A percentile compares a stretch with the other conserved stretches of the same genome.
Conservation (phyloP, 495 filamentous ascomycete species). For the Trypethelium eluteriae region DNA sequence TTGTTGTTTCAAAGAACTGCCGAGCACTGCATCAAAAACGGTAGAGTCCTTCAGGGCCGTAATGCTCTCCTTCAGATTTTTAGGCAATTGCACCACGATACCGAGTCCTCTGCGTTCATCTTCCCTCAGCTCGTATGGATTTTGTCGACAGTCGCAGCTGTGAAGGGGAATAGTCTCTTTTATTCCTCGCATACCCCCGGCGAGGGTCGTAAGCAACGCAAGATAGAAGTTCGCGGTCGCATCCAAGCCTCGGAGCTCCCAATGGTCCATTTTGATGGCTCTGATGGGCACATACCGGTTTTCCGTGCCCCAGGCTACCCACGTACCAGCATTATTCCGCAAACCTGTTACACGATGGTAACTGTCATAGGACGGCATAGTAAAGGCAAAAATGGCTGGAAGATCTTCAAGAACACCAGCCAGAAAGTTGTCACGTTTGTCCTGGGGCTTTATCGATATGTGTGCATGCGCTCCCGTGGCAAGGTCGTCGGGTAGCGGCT, state of each 20-base stretch:
- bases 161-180: conserved; percentile 11
- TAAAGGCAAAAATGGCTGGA: conserved; percentile 54
- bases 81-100: conserved; percentile 37
- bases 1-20: conserved; percentile 25
- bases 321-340: conserved; percentile 66
- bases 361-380: conserved; percentile 49
- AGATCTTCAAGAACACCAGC: conserved; percentile 56
- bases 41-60: conserved; percentile 25
- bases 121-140: conserved; percentile 38
- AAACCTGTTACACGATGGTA: conserved; percentile 60
- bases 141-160: conserved; percentile 14
- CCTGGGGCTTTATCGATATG: conserved; percentile 46
- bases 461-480: conserved; percentile 65
- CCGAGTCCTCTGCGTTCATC: conserved; percentile 47
- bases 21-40: conserved; percentile 25
- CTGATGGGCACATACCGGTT: conserved; percentile 56
- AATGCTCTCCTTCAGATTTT: conserved; percentile 24
- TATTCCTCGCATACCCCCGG: conserved; percentile 56
- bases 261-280: conserved; percentile 42
- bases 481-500: conserved; percentile 50
- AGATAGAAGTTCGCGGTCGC: conserved; percentile 69
- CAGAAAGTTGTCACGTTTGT: conserved; percentile 46
- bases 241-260: conserved; percentile 66
- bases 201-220: conserved; percentile 56
- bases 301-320: conserved; percentile 67